A percentile compares a stretch with the other conserved stretches of the same genome.
Conservation (phyloP, 148 eudicot species). For the Nyssa sinensis region DNA sequence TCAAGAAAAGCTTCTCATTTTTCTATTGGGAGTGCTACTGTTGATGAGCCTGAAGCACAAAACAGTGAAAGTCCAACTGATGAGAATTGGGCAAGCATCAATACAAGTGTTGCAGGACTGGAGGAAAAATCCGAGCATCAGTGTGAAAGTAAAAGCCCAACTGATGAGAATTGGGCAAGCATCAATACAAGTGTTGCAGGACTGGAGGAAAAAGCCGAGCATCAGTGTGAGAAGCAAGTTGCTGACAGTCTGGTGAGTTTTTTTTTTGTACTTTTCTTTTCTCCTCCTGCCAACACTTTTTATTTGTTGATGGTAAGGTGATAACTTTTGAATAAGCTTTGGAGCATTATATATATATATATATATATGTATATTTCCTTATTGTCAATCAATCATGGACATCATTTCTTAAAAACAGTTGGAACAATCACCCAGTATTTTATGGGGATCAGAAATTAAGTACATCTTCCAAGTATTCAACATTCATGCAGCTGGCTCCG, state of each 20-base stretch:
- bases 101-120: slow-evolving; percentile 14
- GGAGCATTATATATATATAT: background rate
- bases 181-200: slow-evolving; percentile 14
- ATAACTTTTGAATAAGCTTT: background rate
- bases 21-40: slow-evolving; percentile 25
- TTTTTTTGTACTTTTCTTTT: slow-evolving; percentile 3
- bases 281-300: background rate
- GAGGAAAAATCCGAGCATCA: too few species aligned
- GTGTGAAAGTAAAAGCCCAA: slow-evolving; percentile 23
- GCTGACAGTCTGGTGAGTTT: slow-evolving; percentile 48
- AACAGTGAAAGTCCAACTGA: slow-evolving; percentile 24
- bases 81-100: slow-evolving; percentile 15
- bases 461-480: background rate
- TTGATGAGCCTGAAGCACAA: slow-evolving; percentile 34
- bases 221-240: slow-evolving; percentile 40
- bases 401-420: background rate
- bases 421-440: background rate
- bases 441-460: background rate
- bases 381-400: background rate
- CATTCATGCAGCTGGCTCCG: background rate
- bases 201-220: slow-evolving; percentile 31
- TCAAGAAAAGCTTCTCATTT: slow-evolving; percentile 28
- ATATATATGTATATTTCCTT: too few species aligned
- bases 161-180: slow-evolving; percentile 17
- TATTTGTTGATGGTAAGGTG: background rate